These are phyloP conservation scores for Forsythia viridissima DNA, from an alignment of 257 asterid genomes.

Conservation along the genomic window DNA sequence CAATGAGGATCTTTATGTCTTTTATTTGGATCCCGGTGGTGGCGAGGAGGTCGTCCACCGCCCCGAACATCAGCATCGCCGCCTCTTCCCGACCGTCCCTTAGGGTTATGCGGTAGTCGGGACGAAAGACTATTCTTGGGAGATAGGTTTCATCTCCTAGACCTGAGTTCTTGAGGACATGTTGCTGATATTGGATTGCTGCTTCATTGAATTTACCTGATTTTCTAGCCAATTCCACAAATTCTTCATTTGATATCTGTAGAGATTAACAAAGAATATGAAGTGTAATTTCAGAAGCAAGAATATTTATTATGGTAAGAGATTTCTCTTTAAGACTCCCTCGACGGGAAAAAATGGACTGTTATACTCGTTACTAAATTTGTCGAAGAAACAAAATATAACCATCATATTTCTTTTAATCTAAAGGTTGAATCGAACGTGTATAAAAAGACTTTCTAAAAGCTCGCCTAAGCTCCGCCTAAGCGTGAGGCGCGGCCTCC, in stretches of 20 bases:
- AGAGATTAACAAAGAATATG: background rate
- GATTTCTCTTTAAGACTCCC: too few species aligned
- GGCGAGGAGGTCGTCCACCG: conserved; percentile 55
- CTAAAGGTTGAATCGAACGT: too few species aligned
- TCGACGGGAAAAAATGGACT: too few species aligned
- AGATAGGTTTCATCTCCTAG: conserved; percentile 63
- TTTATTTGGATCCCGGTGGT: conserved; percentile 43
- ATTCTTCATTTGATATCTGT: conserved; percentile 63
- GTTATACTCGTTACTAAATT: too few species aligned
- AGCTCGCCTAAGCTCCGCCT: too few species aligned
- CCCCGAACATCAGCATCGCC: conserved; percentile 45
- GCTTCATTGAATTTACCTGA: conserved; percentile 56
- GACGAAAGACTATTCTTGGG: conserved; percentile 48
- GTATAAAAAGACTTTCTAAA: too few species aligned
- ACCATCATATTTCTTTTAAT: too few species aligned
- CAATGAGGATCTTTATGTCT: conserved; percentile 52
- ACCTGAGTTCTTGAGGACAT: conserved; percentile 59
- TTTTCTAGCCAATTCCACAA: conserved; percentile 47
- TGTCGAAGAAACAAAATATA: too few species aligned
- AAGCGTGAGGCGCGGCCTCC: too few species aligned
- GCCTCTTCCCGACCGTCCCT: conserved; percentile 56
- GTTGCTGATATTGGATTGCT: conserved; percentile 51
- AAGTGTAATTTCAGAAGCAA: background rate
- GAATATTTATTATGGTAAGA: background rate
- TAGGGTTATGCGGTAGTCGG: conserved; percentile 34